These are phyloP conservation scores for Eucalyptus viminalis DNA, from an alignment of 345 rosid genomes.

Conservation along the genomic window DNA sequence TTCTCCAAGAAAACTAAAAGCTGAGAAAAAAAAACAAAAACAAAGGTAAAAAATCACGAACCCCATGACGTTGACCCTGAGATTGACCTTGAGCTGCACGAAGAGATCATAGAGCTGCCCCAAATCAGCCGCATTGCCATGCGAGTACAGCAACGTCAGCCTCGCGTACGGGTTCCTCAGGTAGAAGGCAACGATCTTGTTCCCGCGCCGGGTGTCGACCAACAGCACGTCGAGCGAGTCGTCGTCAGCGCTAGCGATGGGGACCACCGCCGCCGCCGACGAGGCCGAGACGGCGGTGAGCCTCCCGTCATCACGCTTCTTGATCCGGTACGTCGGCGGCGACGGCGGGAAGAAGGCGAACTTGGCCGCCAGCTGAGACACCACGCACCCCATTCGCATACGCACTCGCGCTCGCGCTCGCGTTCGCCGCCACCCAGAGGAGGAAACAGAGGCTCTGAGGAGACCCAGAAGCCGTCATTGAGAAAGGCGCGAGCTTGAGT, in stretches of 20 bases:
- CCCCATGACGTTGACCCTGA: slow-evolving; percentile 96
- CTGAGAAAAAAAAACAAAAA: background rate
- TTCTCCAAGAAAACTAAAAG: background rate
- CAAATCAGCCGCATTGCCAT: slow-evolving; percentile 98
- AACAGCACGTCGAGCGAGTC: slow-evolving; percentile 57
- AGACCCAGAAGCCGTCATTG: slow-evolving; percentile 16
- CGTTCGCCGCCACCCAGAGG: background rate
- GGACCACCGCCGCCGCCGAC: slow-evolving; percentile 27
- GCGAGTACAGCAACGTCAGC: slow-evolving; percentile 91
- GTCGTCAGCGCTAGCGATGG: slow-evolving; percentile 64
- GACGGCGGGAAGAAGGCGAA: slow-evolving; percentile 98
- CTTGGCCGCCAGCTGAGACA: slow-evolving; percentile 89
- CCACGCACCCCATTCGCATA: slow-evolving; percentile 80
- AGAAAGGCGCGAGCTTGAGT: slow-evolving; percentile 5
- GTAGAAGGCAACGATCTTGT: slow-evolving; percentile 85
- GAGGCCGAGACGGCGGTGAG: slow-evolving; percentile 54
- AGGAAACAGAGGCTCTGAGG: background rate
- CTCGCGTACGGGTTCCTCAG: slow-evolving; percentile 77
- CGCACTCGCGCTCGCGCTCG: background rate
- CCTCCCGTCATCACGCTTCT: slow-evolving; percentile 48
- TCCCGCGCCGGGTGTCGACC: slow-evolving; percentile 63
- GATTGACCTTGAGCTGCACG: slow-evolving; percentile 93
- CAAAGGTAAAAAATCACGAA: slow-evolving; percentile 7
- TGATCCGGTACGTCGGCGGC: slow-evolving; percentile 88
- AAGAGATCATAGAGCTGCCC: slow-evolving; percentile 99